phyloP scores from a whole-genome alignment of 352 stramenopile species.

The Globisporangium solare region DNA sequence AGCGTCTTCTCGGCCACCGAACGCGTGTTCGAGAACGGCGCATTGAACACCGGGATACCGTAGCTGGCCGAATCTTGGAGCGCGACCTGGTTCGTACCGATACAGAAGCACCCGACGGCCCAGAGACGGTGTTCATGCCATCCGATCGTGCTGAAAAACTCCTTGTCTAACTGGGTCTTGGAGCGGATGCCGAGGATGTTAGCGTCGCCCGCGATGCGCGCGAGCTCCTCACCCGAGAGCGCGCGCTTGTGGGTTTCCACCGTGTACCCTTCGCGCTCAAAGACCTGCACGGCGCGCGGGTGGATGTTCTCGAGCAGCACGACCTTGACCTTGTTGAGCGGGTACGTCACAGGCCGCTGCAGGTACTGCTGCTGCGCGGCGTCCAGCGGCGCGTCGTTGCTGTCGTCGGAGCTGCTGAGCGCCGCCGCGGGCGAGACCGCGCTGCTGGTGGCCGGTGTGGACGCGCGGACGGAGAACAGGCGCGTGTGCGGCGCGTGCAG shows the following conservation, averaged over 20 bases:
- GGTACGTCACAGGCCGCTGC: conserved; percentile 65
- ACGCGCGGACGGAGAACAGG: not conserved
- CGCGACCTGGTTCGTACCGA: conserved; percentile 81
- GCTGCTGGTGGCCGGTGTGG: conserved; percentile 4
- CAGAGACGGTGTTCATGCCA: conserved; percentile 79
- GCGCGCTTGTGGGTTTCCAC: conserved; percentile 78
- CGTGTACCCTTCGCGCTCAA: conserved; percentile 71
- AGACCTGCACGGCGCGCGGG: conserved; percentile 66
- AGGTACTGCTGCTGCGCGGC: conserved; percentile 32
- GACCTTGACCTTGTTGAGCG: conserved; percentile 79
- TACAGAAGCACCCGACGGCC: conserved; percentile 81
- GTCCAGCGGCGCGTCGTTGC: conserved; percentile 8
- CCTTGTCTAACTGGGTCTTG: conserved; percentile 74
- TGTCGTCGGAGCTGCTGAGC: conserved; percentile 7
- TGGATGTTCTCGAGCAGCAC: conserved; percentile 85
- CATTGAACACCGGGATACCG: conserved; percentile 82
- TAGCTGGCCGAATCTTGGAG: conserved; percentile 46
- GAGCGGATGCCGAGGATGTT: conserved; percentile 79
- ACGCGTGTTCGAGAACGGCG: conserved; percentile 84
- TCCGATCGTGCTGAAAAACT: conserved; percentile 74
- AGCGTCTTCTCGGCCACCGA: conserved; percentile 83
- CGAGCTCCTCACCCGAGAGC: conserved; percentile 70
- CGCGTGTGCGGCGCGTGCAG: not conserved
- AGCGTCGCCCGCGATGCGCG: conserved; percentile 60
- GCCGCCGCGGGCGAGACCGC: conserved; percentile 7